A percentile compares a stretch with the other conserved stretches of the same genome.
Conservation (phyloP, 2,329 filamentous ascomycete genomes). For the Colletotrichum melonis region DNA sequence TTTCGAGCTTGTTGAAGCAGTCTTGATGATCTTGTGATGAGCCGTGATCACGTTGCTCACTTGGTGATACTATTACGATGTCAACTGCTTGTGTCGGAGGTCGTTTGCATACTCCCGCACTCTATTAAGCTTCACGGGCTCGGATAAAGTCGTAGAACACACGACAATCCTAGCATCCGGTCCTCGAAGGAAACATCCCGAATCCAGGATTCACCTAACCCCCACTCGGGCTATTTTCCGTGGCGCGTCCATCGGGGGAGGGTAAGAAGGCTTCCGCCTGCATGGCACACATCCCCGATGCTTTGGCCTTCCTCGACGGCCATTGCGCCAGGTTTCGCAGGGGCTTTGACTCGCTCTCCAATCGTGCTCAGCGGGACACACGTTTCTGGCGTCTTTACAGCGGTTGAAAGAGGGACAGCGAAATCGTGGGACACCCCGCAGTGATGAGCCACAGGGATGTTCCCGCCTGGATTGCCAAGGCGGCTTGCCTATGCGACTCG, state of each 20-base stretch:
- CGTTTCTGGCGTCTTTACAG: slow-evolving; percentile 8
- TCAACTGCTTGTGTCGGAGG: neutral
- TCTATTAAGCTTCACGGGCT: neutral
- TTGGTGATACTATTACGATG: neutral
- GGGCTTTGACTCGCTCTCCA: slow-evolving; percentile 10
- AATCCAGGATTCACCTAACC: neutral
- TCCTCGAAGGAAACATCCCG: neutral
- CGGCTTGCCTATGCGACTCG: neutral
- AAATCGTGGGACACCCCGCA: slow-evolving; percentile 8
- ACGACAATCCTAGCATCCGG: neutral
- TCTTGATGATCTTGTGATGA: too few relatives aligned
- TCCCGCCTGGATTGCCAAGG: neutral
- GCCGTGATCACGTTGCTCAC: neutral
- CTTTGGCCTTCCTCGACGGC: neutral
- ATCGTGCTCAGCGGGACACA: neutral
- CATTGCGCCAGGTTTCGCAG: neutral
- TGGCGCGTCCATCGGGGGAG: neutral
- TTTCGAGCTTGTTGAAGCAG: too few relatives aligned
- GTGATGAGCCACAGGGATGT: neutral
- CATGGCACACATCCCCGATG: neutral
- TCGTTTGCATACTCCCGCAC: too few relatives aligned
- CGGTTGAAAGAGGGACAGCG: neutral
- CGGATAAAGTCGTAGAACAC: neutral
- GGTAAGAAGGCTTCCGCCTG: neutral
- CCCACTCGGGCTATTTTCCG: neutral